Base-by-base conservation (phyloP, 176 grass and related monocot genomes). In the Saccharum officinarum region DNA sequence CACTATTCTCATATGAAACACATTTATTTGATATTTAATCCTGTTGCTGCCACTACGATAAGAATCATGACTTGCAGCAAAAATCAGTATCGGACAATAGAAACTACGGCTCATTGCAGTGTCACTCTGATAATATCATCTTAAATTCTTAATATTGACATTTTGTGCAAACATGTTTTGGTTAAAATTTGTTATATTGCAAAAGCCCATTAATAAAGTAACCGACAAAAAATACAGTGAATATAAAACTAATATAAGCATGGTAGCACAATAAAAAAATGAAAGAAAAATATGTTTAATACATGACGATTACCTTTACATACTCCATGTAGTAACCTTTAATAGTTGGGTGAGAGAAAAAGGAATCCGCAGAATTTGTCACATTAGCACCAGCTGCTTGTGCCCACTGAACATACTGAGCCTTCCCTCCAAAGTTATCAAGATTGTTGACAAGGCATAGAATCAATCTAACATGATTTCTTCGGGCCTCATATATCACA, bases 381-480 rank as follows among this genome's bases (percentile, higher is more conserved):
- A 95, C 40, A 69, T 95, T 92, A 57, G 78, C 77, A 57, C 96
- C 93, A 90, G 93, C 80, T 81, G 63, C 34, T 85, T 95, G 87
- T 65, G 93, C 93, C 91, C 96, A 98, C n/a, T 76, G 85, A 81
- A 98, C 83, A 87, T 98, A 98, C 66, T 95, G 96, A 87, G 85
- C 80, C 81, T 98, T 98, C 69, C 96, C 96, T 71, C 93, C 96
- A 79, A 98, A 95, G 33, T 90, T 79, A 81, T 95, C 84, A 37
- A 98, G 96, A 86, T 98, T 95, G 78, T 98, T 95, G n/a, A 95
- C 91, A 81, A 95, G 96, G 85, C 87, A 92, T 74, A 98, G 83
- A 75, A 98, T 94, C 80, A 98, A 67, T 49, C 96, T 90, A 42
- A 98, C 62, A 76, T 78, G 63, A 67, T 92, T 87, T 68, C 89